A percentile compares a stretch with the other conserved stretches of the same genome.
These are phyloP conservation scores for Suillus clintonianus DNA, from an alignment of 768 basidiomycete species.

Conservation along the genomic window DNA sequence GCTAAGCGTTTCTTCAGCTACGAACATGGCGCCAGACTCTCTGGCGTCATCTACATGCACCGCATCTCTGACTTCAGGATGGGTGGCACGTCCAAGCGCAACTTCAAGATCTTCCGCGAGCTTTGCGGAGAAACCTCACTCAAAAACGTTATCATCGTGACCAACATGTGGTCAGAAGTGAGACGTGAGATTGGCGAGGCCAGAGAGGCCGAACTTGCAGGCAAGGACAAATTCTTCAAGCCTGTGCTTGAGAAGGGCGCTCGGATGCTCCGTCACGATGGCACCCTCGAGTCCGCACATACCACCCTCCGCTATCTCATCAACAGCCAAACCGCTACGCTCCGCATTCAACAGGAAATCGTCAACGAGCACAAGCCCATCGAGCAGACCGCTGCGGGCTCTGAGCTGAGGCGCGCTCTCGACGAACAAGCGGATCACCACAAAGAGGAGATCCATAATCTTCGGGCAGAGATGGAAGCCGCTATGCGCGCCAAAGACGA, in stretches of 20 bases:
- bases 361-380: slow-evolving; percentile 51
- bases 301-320: slow-evolving; percentile 45
- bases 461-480: slow-evolving; percentile 49
- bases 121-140: slow-evolving; percentile 54
- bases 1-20: slow-evolving; percentile 20
- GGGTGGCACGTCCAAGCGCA: slow-evolving; percentile 51
- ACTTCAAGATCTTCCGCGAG: slow-evolving; percentile 52
- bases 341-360: slow-evolving; percentile 58
- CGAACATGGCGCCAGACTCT: slow-evolving; percentile 40
- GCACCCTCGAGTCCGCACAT: slow-evolving; percentile 42
- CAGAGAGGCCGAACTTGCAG: slow-evolving; percentile 48
- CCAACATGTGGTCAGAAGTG: slow-evolving; percentile 55
- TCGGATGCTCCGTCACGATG: slow-evolving; percentile 42
- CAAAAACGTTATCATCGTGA: slow-evolving; percentile 51
- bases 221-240: slow-evolving; percentile 50
- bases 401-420: slow-evolving; percentile 51
- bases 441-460: slow-evolving; percentile 46
- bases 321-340: slow-evolving; percentile 39
- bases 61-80: slow-evolving; percentile 54
- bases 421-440: slow-evolving; percentile 48
- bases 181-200: slow-evolving; percentile 37
- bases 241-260: slow-evolving; percentile 52
- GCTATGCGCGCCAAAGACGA: slow-evolving; percentile 48
- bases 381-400: slow-evolving; percentile 53
- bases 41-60: slow-evolving; percentile 58